Evolutionary conservation across 2,329 filamentous ascomycete genomes (phyloP).

Genomic region (Xylariaceae sp.): DNA sequence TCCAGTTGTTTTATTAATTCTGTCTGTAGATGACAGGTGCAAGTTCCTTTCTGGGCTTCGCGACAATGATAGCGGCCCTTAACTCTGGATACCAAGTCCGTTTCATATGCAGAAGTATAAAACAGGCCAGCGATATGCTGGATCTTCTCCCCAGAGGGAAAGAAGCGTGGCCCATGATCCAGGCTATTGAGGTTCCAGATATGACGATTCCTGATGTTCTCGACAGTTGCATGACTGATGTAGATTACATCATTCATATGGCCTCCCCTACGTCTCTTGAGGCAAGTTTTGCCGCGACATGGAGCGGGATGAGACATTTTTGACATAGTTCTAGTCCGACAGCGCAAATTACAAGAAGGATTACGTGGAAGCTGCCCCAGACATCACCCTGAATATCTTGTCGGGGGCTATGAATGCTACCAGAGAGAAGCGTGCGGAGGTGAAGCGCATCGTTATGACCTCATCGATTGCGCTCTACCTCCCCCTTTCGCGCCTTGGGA

Average conservation of each 20-base stretch:
- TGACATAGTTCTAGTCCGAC: background rate
- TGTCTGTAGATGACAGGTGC: background rate
- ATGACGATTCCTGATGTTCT: background rate
- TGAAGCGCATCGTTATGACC: background rate
- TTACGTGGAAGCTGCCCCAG: too few species aligned
- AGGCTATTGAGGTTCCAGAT: too few species aligned
- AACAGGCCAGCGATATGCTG: too few species aligned
- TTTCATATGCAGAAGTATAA: background rate
- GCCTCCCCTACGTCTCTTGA: background rate
- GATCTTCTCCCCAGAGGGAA: too few species aligned
- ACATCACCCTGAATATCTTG: background rate
- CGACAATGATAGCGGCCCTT: background rate
- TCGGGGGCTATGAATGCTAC: too few species aligned
- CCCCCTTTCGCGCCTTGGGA: too few species aligned
- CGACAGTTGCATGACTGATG: too few species aligned
- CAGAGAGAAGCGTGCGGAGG: too few species aligned
- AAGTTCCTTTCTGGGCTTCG: background rate
- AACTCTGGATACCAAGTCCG: conserved; percentile 4
- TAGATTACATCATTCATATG: conserved; percentile 4
- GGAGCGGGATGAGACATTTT: background rate
- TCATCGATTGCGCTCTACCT: background rate
- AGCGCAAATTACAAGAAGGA: too few species aligned
- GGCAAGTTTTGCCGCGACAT: background rate
- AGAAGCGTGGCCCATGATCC: too few species aligned
- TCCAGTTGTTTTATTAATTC: background rate